Percentiles rank a stretch among this genome's conserved stretches.
Conservation (phyloP, 768 basidiomycete species). For the Russula griseocarnosa region DNA sequence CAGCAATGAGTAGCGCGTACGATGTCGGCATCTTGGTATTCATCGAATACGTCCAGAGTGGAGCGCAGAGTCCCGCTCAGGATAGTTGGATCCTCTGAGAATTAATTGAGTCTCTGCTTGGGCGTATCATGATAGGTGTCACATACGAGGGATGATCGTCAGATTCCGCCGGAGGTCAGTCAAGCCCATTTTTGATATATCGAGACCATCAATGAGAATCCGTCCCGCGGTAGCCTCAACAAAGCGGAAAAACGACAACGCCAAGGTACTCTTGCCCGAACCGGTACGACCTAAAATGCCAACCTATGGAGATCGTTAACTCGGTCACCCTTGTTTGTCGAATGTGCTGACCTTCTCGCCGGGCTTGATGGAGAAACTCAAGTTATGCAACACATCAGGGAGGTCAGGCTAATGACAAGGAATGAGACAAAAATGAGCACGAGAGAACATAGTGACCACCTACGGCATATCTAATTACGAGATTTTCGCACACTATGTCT, state of each 20-base stretch:
- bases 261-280: conserved; percentile 73
- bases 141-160: conserved; percentile 71
- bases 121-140: not conserved
- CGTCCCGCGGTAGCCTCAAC: conserved; percentile 79
- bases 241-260: conserved; percentile 83
- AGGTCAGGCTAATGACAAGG: conserved; percentile 61
- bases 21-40: conserved; percentile 81
- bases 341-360: conserved; percentile 64
- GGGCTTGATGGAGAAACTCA: conserved; percentile 69
- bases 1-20: conserved; percentile 40
- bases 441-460: conserved; percentile 31
- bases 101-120: not conserved
- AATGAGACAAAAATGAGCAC: conserved; percentile 19
- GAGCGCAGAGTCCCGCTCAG: conserved; percentile 77
- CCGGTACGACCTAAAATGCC: conserved; percentile 69
- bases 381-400: conserved; percentile 75
- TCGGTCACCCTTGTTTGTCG: not conserved
- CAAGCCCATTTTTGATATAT: conserved; percentile 75
- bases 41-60: conserved; percentile 80
- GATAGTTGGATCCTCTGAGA: conserved; percentile 82
- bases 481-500: conserved; percentile 63
- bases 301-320: conserved; percentile 39
- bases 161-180: conserved; percentile 74
- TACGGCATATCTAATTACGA: conserved; percentile 77
- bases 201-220: conserved; percentile 72